Evolutionary conservation across 768 basidiomycete species (phyloP), one percentile per base, ranked within the genome.

Genomic region (Lenzites betulinus): DNA sequence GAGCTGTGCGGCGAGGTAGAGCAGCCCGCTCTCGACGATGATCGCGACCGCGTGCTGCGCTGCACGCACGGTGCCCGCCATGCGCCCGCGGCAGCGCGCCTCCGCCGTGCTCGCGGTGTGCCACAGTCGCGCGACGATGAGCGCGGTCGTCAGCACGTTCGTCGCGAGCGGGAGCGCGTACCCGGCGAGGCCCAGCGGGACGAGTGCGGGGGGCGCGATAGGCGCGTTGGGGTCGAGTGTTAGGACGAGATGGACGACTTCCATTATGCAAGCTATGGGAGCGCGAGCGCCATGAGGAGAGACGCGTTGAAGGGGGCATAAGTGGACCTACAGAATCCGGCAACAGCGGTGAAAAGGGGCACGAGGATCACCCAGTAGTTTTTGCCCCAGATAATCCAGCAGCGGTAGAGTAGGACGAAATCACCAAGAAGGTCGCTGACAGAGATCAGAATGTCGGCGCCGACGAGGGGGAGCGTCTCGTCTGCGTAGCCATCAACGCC

Each of bases 51-150:
- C 60, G 22, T 47, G 28, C 58, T 48, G 47, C 26, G 48, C 48
- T 9, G 49, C 38, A 13, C 48, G 48, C 74, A 16, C 72, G 65
- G 60, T 70, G 64, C 35, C 65, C 50, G 73, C 77, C 39, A 41
- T 16, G 59, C 49, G 50, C 43, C 47, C 51, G 30, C 41, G 28
- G 41, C 51, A 51, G 50, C 41, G 41, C 38, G 9, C 38, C 16
- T 50, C 43, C 12, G 41, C 54, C 5, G 52, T 38, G 6, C 66
- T 66, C 7, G 68, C 69, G 43, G 64, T 59, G 39, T 63, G 56
- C 75, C 73, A 79, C 28, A 81, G 76, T 33, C 76, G 77, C 38
- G 54, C 68, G 20, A 74, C 73, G 47, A 80, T 80, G 67, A 81
- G 74, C 13, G 54, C 47, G 7, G 79, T 80, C 35, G 80, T 71